These are phyloP conservation scores for Melocanna baccifera DNA, from an alignment of 176 grass and related monocot species.

Conservation along the genomic window DNA sequence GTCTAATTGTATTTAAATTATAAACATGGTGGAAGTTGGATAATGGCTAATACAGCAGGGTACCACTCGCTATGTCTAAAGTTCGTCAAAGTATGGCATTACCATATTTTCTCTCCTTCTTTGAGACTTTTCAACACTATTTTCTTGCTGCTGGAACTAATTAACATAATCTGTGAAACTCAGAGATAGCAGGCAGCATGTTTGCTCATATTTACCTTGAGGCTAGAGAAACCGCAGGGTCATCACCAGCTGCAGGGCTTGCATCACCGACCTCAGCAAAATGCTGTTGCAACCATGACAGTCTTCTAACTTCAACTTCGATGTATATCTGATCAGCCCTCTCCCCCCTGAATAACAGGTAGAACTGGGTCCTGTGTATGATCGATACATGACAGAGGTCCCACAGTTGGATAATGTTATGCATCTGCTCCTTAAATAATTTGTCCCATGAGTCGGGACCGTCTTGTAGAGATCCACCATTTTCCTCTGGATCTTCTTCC, in stretches of 20 bases:
- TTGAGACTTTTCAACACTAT: background rate
- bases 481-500: slow-evolving; percentile 36
- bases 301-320: slow-evolving; percentile 78
- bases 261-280: slow-evolving; percentile 67
- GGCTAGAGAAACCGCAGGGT: slow-evolving; percentile 55
- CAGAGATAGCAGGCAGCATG: background rate
- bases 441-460: slow-evolving; percentile 62
- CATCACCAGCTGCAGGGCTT: slow-evolving; percentile 69
- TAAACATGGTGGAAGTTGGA: background rate
- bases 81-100: background rate
- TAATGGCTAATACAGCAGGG: background rate
- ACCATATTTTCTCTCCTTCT: background rate
- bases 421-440: slow-evolving; percentile 79
- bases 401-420: slow-evolving; percentile 87
- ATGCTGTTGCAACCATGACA: slow-evolving; percentile 87
- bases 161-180: background rate
- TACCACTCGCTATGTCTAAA: background rate
- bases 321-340: slow-evolving; percentile 93
- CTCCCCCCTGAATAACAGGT: slow-evolving; percentile 81
- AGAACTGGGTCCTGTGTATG: slow-evolving; percentile 94
- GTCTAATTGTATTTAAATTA: background rate
- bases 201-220: slow-evolving; percentile 47
- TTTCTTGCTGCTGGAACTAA: background rate
- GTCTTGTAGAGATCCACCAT: slow-evolving; percentile 35
- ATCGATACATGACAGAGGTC: slow-evolving; percentile 81